phyloP scores from a whole-genome alignment of 2,329 filamentous ascomycete species.

The Microdochium paspali region DNA sequence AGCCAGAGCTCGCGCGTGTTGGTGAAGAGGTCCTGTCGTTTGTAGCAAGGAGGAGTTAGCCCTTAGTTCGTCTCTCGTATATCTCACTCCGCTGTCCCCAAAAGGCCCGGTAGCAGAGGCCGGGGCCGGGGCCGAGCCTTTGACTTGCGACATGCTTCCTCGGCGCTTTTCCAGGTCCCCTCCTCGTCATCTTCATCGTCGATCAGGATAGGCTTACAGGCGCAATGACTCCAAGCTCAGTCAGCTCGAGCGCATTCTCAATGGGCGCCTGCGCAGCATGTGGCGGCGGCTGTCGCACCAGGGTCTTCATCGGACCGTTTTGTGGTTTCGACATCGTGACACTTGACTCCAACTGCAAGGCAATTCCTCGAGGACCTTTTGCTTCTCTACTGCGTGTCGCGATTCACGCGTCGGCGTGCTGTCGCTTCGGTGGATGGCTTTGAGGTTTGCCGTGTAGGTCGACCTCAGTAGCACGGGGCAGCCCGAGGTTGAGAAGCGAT shows the following conservation, averaged over 20 bases:
- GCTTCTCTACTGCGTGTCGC: too few relatives aligned
- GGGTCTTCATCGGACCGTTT: conserved; percentile 30
- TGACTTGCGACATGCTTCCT: background rate
- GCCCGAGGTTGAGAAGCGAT: too few relatives aligned
- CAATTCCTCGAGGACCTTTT: too few relatives aligned
- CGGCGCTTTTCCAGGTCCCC: background rate
- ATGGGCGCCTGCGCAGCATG: conserved; percentile 69
- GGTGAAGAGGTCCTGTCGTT: conserved; percentile 73
- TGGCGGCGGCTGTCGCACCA: conserved; percentile 66
- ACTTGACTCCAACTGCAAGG: too few relatives aligned
- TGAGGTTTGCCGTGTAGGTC: too few relatives aligned
- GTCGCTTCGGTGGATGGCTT: too few relatives aligned
- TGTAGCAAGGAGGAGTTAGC: background rate
- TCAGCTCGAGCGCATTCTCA: conserved; percentile 83
- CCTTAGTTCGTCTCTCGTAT: too few relatives aligned
- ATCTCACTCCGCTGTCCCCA: too few relatives aligned
- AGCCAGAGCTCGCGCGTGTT: conserved; percentile 91
- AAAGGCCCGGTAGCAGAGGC: too few relatives aligned
- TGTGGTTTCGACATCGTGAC: background rate
- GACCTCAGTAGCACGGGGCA: too few relatives aligned
- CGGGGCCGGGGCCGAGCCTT: too few relatives aligned
- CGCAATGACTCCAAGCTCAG: conserved; percentile 65
- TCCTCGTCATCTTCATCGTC: background rate
- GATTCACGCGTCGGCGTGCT: too few relatives aligned
- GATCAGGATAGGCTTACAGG: conserved; percentile 43